phyloP scores from a whole-genome alignment of 2,329 filamentous ascomycete genomes.

The Drechslera avenae region DNA sequence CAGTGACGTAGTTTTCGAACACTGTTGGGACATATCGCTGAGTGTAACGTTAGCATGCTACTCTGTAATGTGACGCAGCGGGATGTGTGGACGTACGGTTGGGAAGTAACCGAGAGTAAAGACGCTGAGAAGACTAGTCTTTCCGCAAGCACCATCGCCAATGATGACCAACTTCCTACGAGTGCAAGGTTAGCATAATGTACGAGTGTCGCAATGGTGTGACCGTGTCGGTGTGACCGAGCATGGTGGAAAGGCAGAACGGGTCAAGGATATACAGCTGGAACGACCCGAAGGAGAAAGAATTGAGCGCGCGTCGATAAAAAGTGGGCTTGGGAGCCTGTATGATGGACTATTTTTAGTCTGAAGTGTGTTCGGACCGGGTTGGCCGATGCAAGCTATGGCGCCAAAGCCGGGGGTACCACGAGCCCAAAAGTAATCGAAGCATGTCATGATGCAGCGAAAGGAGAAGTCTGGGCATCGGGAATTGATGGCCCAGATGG shows the following conservation, averaged over 20 bases:
- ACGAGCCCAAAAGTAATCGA: slow-evolving; percentile 32
- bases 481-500: not conserved
- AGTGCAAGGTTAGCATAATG: slow-evolving; percentile 33
- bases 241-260: slow-evolving; percentile 8
- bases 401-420: slow-evolving; percentile 35
- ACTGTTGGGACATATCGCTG: slow-evolving; percentile 72
- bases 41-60: slow-evolving; percentile 30
- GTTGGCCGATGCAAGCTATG: slow-evolving; percentile 48
- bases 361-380: slow-evolving; percentile 40
- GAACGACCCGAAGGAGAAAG: slow-evolving; percentile 21
- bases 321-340: slow-evolving; percentile 42
- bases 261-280: slow-evolving; percentile 10
- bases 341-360: slow-evolving; percentile 46
- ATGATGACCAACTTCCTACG: slow-evolving; percentile 93
- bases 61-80: slow-evolving; percentile 49
- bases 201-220: slow-evolving; percentile 13
- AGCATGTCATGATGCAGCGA: slow-evolving; percentile 19
- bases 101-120: slow-evolving; percentile 98
- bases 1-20: slow-evolving; percentile 99
- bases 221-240: slow-evolving; percentile 16
- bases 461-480: not conserved
- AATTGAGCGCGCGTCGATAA: slow-evolving; percentile 39
- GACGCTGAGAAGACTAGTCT: slow-evolving; percentile 95
- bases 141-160: slow-evolving; percentile 95
- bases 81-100: slow-evolving; percentile 63